Evolutionary conservation across 2,329 filamentous ascomycete genomes (phyloP).

Genomic region (Phyllosticta citrichinensis): DNA sequence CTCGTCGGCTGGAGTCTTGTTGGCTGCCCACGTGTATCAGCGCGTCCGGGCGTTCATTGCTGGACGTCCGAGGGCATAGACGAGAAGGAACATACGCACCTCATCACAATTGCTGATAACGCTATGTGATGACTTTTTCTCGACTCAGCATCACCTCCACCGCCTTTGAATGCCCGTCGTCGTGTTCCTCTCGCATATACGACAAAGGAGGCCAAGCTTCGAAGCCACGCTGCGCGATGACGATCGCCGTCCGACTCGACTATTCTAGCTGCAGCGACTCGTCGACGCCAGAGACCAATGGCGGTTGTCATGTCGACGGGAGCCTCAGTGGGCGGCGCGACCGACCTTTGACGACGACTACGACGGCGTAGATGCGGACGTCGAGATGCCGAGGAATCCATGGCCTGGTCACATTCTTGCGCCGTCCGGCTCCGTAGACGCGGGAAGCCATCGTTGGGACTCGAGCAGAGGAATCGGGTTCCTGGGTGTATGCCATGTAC

Average conservation of each 20-base stretch:
- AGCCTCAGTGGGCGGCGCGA: neutral
- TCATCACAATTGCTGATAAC: neutral
- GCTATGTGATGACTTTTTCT: neutral
- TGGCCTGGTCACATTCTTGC: neutral
- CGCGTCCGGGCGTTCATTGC: neutral
- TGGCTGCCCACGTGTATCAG: neutral
- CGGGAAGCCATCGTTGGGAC: neutral
- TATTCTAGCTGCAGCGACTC: neutral
- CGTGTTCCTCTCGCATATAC: neutral
- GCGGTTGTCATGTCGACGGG: neutral
- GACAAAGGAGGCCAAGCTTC: neutral
- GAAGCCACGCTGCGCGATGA: neutral
- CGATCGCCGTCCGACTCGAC: neutral
- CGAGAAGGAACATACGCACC: neutral
- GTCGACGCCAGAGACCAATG: neutral
- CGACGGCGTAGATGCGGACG: neutral
- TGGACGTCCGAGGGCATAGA: neutral
- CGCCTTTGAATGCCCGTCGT: neutral
- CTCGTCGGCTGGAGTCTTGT: neutral
- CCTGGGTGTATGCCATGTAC: neutral
- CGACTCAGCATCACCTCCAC: neutral
- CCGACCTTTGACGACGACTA: neutral
- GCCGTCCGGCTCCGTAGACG: neutral
- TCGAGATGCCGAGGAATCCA: neutral
- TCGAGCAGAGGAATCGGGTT: neutral